phyloP scores from a whole-genome alignment of 805 yeast genomes.

The Kregervanrija fluxuum region DNA sequence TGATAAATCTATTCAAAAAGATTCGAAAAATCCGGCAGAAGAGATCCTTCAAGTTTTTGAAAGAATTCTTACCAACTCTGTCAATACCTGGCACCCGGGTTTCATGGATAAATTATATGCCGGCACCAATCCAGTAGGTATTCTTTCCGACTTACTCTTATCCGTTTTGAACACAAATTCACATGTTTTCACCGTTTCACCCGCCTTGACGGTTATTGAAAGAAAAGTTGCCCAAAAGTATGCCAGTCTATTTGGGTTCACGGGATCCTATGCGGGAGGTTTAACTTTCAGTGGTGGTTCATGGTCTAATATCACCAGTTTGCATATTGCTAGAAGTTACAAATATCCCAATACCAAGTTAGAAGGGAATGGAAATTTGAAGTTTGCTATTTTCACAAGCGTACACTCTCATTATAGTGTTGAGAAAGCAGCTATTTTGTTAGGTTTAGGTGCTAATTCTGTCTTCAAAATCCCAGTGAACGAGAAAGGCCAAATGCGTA shows the following conservation, averaged over 20 bases:
- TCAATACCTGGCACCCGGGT: slow-evolving; percentile 83
- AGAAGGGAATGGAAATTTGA: slow-evolving; percentile 44
- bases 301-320: slow-evolving; percentile 73
- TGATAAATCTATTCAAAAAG: slow-evolving; percentile 13
- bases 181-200: slow-evolving; percentile 81
- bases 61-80: slow-evolving; percentile 54
- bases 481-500: slow-evolving; percentile 49
- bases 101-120: slow-evolving; percentile 81
- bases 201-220: slow-evolving; percentile 70
- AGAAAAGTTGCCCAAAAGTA: slow-evolving; percentile 59
- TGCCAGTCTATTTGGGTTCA: slow-evolving; percentile 58
- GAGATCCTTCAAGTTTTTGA: slow-evolving; percentile 47
- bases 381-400: slow-evolving; percentile 66
- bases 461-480: slow-evolving; percentile 60
- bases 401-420: slow-evolving; percentile 74
- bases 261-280: slow-evolving; percentile 59
- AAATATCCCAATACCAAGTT: slow-evolving; percentile 63
- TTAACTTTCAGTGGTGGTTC: slow-evolving; percentile 84
- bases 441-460: slow-evolving; percentile 59
- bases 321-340: slow-evolving; percentile 68
- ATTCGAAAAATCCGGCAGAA: slow-evolving; percentile 16
- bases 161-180: slow-evolving; percentile 74
- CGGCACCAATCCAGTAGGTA: slow-evolving; percentile 79
- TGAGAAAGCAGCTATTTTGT: slow-evolving; percentile 70
- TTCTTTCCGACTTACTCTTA: slow-evolving; percentile 61